Base-by-base conservation (phyloP, 345 rosid species). In the Lagerstroemia speciosa region DNA sequence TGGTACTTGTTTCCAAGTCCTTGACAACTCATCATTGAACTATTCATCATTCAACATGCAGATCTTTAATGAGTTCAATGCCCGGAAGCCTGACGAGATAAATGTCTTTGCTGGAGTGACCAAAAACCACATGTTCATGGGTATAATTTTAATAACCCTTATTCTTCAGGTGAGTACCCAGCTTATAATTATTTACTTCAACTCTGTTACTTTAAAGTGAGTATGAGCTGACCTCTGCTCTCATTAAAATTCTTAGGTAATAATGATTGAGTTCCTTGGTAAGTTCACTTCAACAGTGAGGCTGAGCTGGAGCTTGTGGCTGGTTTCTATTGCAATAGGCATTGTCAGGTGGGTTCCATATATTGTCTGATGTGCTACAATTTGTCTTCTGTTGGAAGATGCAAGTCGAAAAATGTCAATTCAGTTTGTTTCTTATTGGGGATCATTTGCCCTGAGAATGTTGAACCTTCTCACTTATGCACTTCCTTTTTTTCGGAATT, bases 21-120 rank as follows among this genome's bases (percentile, higher is more conserved):
- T 31, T 46, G 2, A 34, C 9, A 31, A 32, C 37, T 53, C 20
- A 32, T 30, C 32, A n/a, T 20, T 19, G 27, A 50, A 53, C 31
- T 52, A 63, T 64, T 62, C 43, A 38, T 22, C n/a, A 17, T 65
- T 38, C 29, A 64, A 69, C 65, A 50, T 55, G 22, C 91, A 94
- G 99, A 85, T 94, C 70, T 94, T 91, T 75, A 92, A 92, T 37
- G 99, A 92, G 83, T 92, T 94, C 77, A 94, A 94, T 78, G 95
- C 99, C 70, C 87, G 99, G 68, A 94, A 88, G 76, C 99, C 96
- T 30, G 99, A 94, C 38, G 89, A 92, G 78, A 74, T 94, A 69
- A 94, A 94, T 67, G 86, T 89, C 66, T 94, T 94, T 77, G 71
- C 74, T 0, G 99, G 99, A 63, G 88, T 94, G 58, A 80, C 86